Evolutionary conservation across 2,329 filamentous ascomycete species (phyloP).

Genomic region (Fusarium oligoseptatum): DNA sequence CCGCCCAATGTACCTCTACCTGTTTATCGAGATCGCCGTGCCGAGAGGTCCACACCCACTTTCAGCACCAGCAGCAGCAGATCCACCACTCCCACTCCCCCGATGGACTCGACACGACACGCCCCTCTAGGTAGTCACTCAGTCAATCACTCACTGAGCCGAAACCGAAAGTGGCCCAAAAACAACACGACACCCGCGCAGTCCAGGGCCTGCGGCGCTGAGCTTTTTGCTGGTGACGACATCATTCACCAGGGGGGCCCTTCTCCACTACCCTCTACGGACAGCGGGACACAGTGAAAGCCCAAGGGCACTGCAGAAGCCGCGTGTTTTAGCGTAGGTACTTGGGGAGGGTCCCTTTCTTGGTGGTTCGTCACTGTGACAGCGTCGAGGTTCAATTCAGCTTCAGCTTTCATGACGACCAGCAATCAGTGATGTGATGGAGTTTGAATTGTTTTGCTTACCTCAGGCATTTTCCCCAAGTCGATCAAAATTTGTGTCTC

Average conservation of each 20-base stretch:
- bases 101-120: slow-evolving; percentile 33
- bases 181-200: neutral
- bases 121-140: slow-evolving; percentile 15
- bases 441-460: slow-evolving; percentile 22
- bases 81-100: slow-evolving; percentile 10
- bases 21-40: slow-evolving; percentile 37
- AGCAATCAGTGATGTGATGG: slow-evolving; percentile 30
- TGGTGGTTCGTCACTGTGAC: slow-evolving; percentile 32
- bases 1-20: slow-evolving; percentile 16
- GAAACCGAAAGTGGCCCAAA: slow-evolving; percentile 1
- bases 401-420: slow-evolving; percentile 35
- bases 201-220: slow-evolving; percentile 10
- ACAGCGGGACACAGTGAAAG: neutral
- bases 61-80: slow-evolving; percentile 4
- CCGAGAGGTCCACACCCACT: slow-evolving; percentile 22
- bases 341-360: slow-evolving; percentile 10
- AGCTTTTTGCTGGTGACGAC: slow-evolving; percentile 32
- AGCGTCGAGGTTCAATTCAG: slow-evolving; percentile 9
- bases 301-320: slow-evolving; percentile 18
- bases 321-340: slow-evolving; percentile 34
- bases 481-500: slow-evolving; percentile 32
- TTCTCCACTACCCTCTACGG: neutral
- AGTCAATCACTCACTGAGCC: neutral
- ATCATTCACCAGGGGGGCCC: slow-evolving; percentile 12
- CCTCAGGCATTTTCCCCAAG: slow-evolving; percentile 32